Evolutionary conservation across 1,284 basidiomycete species (phyloP), one percentile per base, ranked within the genome.

Genomic region (Phellopilus nigrolimitatus): DNA sequence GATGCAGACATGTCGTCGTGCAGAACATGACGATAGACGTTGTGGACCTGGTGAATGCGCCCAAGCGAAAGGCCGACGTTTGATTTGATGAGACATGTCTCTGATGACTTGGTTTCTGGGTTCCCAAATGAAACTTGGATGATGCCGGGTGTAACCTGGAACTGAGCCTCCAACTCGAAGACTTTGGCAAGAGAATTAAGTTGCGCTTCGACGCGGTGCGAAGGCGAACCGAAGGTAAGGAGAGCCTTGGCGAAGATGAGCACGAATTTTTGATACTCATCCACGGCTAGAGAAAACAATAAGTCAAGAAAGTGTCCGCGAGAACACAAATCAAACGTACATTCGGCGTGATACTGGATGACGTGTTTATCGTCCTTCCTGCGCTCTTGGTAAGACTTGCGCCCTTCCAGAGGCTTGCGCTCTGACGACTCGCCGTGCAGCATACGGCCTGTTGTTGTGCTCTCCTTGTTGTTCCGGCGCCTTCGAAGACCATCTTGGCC

Each of bases 131-230:
- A 82, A 28, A 86, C 80, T 56, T 92, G 86, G 60, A 91, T 76
- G 58, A 91, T 77, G 49, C 82, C 82, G 1, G 90, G 90, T 37
- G 91, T 76, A 62, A 89, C 87, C 21, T 91, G 83, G 62, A 92
- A 90, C 60, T 86, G 72, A n/a, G 78, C 86, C 68, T 74, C 64
- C 66, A 82, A 68, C 40, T 77, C 70, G 21, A 86, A 71, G 27
- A 77, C 74, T 4, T 68, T 64, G 4, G 80, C 75, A 1, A 78
- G 77, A 1, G 73, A 70, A 39, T 71, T 70, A 9, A 95, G 74
- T 64, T 92, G 91, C 1, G 84, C 82, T 66, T 92, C 88, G 59
- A 92, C 84, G 27, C 91, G 77, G 66, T 94, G 91, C 22, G 89
- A 91, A 3, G 91, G 91, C 17, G 91, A 87, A 17, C 91, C 91